Evolutionary conservation across 371 early-diverging fungal species (phyloP), one percentile per base, ranked within the genome.

Genomic region (Actinomucor elegans): DNA sequence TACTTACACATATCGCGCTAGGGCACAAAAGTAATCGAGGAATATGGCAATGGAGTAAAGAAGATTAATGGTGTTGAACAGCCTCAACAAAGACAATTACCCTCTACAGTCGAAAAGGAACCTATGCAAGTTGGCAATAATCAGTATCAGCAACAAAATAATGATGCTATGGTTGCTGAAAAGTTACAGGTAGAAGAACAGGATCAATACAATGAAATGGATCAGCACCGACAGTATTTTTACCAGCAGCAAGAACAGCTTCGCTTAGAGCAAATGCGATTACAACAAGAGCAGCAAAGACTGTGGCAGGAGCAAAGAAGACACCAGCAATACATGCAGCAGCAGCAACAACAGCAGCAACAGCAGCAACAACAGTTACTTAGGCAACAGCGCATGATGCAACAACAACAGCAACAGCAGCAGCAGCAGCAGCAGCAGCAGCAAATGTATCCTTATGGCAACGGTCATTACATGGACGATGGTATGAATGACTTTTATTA

Each of bases 11-110:
- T 10, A 37, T 17, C 28, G 4, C 8, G 6, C 42, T 59, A 76
- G 67, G 77, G 77, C 0, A 64, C 66, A 21, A 59, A 48, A 9
- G 52, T 71, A 2, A 69, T 57, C 18, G 74, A 77, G 50, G 74
- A 77, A 38, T 71, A 69, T 36, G 64, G 70, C 5, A 56, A 71
- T 36, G 74, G 77, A 0, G 42, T 48, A 31, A 55, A 54, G 0
- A 47, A 55, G 7, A 51, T 73, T 3, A 76, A 76, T 40, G 76
- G 76, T 1, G 48, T 72, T 18, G 67, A 68, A 43, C 65, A 66
- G 32, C 40, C 48, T 15, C 8, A 29, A 23, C n/a, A 20, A 15
- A 37, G 29, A 18, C 42, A 45, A n/a, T n/a, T n/a, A 46, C 6
- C 33, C 14, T 10, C 17, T 14, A 31, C 11, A 46, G 9, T 5